These are phyloP conservation scores for Alisma plantagoaquatica DNA, from an alignment of 106 monocot genomes.

Conservation along the genomic window DNA sequence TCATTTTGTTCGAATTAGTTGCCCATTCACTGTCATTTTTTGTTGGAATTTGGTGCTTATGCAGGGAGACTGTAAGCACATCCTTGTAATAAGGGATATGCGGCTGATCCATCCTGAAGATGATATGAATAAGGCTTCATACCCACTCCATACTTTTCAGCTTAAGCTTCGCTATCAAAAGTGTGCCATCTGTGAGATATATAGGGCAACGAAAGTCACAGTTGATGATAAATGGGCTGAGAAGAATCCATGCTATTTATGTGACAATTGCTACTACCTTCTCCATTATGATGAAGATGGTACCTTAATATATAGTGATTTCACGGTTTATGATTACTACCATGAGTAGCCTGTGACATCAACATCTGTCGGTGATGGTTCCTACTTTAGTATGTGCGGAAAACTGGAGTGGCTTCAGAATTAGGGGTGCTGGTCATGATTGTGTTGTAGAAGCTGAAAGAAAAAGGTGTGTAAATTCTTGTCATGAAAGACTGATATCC, in stretches of 20 bases:
- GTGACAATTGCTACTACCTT: slow-evolving; percentile 84
- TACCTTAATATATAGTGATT: slow-evolving; percentile 55
- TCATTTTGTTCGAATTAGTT: too few relatives aligned
- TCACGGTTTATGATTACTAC: slow-evolving; percentile 48
- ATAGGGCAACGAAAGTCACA: slow-evolving; percentile 64
- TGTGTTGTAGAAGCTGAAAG: too few relatives aligned
- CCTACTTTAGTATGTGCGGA: too few relatives aligned
- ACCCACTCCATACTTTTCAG: slow-evolving; percentile 67
- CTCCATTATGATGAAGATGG: slow-evolving; percentile 92
- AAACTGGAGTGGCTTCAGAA: too few relatives aligned
- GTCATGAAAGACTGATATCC: too few relatives aligned
- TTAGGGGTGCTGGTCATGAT: too few relatives aligned
- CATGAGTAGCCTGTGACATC: slow-evolving; percentile 40
- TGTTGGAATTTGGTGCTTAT: too few relatives aligned
- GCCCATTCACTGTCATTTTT: too few relatives aligned
- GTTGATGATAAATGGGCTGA: slow-evolving; percentile 79
- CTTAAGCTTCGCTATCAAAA: slow-evolving; percentile 26
- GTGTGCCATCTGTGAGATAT: slow-evolving; percentile 73
- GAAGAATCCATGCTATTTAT: slow-evolving; percentile 80
- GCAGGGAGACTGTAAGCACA: slow-evolving; percentile 95
- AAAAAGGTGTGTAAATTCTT: too few relatives aligned
- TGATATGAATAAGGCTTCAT: slow-evolving; percentile 37
- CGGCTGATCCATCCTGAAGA: slow-evolving; percentile 79
- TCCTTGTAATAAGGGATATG: slow-evolving; percentile 81
- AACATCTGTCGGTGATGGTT: too few relatives aligned